Evolutionary conservation across 1,284 basidiomycete genomes (phyloP), one percentile per base, ranked within the genome.

Genomic region (Thecaphora thlaspeos): DNA sequence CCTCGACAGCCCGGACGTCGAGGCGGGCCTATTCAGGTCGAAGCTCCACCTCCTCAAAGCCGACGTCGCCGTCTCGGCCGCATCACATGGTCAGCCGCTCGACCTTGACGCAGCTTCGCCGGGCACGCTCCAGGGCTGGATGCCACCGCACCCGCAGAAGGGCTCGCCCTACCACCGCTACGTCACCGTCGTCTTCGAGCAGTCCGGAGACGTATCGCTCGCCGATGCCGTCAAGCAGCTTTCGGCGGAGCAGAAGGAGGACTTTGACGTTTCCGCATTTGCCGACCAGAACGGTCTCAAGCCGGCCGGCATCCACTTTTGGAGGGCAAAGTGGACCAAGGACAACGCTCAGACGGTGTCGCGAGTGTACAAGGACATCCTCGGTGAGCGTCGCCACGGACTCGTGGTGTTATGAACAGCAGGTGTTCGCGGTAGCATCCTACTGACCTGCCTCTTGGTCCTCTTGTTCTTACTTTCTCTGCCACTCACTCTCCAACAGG

Each of bases 91-190:
- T 21, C 26, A 37, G 12, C 51, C 61, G 3, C 85, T 82, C 48
- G 58, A 61, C 19, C 41, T 96, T 45, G 87, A 86, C 9, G 84
- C 87, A 2, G 80, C 81, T 10, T 82, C 81, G 34, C 78, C 78
- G n/a, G 54, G 68, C n/a, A 73, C 77, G 75, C n/a, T 41, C 63
- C 86, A 88, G 2, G 78, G 81, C 12, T 94, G 91, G 71, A 80
- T 91, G 51, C 88, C 91, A 3, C 91, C 91, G 4, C 90, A 93
- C 70, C 91, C 91, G 4, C 87, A 90, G 73, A 82, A 83, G 30
- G 90, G 90, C 41, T 87, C 89, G 5, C 85, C 85, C 0, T 91
- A 90, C 79, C 91, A 93, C 79, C 87, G 91, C 50, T 93, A 92
- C 78, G 85, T 86, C 2, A 69, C 87, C 23, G 79, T 93, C 19